Conservation (phyloP, 1,139 yeast genomes). For the Protomyces inouyei region DNA sequence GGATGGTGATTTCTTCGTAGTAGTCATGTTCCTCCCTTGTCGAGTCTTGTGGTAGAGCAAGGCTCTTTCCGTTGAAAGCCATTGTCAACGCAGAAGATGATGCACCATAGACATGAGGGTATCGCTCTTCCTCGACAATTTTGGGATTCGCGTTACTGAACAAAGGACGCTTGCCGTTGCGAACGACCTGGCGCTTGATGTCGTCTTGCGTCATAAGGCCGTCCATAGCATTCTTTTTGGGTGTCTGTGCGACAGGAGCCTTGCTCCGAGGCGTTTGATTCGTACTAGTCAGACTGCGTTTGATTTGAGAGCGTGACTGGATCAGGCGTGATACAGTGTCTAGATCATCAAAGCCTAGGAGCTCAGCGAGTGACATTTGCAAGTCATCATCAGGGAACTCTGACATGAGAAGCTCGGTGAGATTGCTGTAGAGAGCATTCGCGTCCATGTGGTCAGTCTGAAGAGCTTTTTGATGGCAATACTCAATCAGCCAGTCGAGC, state of each 20-base stretch:
- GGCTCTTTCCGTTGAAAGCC: conserved; percentile 75
- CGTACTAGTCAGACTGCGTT: conserved; percentile 35
- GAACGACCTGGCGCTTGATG: conserved; percentile 46
- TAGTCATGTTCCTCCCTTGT: conserved; percentile 51
- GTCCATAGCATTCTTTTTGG: conserved; percentile 12
- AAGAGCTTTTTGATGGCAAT: conserved; percentile 1
- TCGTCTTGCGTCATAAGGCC: conserved; percentile 6
- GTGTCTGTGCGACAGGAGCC: background rate
- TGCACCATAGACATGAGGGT: conserved; percentile 82
- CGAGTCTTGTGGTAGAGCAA: conserved; percentile 75
- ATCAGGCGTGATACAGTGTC: conserved; percentile 68
- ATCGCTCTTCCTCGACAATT: conserved; percentile 49
- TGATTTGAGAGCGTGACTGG: conserved; percentile 44
- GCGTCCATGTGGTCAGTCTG: conserved; percentile 12
- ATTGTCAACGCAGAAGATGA: conserved; percentile 60
- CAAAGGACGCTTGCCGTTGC: conserved; percentile 52
- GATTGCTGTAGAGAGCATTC: background rate
- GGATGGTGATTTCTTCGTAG: conserved; percentile 80
- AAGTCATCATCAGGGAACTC: conserved; percentile 50
- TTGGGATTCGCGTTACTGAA: conserved; percentile 48
- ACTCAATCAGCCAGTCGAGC: conserved; percentile 2
- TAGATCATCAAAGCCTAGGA: conserved; percentile 78
- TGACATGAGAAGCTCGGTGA: conserved; percentile 1
- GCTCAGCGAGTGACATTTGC: conserved; percentile 66
- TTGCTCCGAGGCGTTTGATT: conserved; percentile 5